Conservation (phyloP, 1,284 basidiomycete genomes). For the Melampsora occidentalis region DNA sequence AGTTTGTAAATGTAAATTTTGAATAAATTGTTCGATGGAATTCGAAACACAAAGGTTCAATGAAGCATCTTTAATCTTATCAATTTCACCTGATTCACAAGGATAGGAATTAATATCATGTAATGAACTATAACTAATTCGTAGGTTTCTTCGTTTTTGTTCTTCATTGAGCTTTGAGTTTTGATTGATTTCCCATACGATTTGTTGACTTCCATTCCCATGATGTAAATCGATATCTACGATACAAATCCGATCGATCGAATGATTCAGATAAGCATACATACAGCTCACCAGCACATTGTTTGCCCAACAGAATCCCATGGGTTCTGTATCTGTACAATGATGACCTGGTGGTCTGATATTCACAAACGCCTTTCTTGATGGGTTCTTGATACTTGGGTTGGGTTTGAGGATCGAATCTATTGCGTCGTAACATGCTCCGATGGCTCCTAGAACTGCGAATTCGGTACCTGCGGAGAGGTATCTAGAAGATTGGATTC, state of each 20-base stretch:
- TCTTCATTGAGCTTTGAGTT: not conserved
- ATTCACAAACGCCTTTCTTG: slow-evolving; percentile 50
- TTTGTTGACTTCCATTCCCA: slow-evolving; percentile 52
- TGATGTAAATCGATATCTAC: slow-evolving; percentile 54
- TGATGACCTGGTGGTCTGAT: slow-evolving; percentile 53
- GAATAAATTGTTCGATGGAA: slow-evolving; percentile 52
- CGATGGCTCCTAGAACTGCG: slow-evolving; percentile 22
- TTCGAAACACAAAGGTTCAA: slow-evolving; percentile 48
- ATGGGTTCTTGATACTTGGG: not conserved
- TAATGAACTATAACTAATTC: slow-evolving; percentile 52
- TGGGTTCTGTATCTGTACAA: slow-evolving; percentile 50
- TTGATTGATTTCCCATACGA: slow-evolving; percentile 53
- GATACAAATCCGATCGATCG: slow-evolving; percentile 51
- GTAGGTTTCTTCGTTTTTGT: slow-evolving; percentile 44
- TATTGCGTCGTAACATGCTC: slow-evolving; percentile 18
- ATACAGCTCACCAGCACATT: slow-evolving; percentile 52
- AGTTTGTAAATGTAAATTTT: slow-evolving; percentile 49
- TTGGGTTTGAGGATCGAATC: slow-evolving; percentile 17
- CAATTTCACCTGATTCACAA: slow-evolving; percentile 52
- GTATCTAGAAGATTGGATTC: slow-evolving; percentile 7
- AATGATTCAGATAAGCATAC: slow-evolving; percentile 50
- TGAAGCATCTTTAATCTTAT: slow-evolving; percentile 52
- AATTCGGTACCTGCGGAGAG: slow-evolving; percentile 12
- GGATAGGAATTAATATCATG: slow-evolving; percentile 54
- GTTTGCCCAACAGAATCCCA: slow-evolving; percentile 54